Evolutionary conservation across 495 filamentous ascomycete species (phyloP).

Genomic region (Aspergillus bertholletiae): DNA sequence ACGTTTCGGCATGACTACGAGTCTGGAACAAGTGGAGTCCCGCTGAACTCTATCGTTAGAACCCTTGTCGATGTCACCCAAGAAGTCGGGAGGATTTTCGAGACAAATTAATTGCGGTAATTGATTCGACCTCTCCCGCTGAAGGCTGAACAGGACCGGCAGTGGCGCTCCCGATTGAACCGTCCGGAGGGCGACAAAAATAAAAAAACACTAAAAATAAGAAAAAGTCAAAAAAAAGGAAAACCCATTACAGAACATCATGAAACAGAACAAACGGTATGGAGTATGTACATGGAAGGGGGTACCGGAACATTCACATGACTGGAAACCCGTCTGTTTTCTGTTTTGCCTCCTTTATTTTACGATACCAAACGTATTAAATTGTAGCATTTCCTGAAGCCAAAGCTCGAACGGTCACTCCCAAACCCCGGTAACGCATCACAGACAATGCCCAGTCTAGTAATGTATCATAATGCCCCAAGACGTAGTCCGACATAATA

Average conservation of each 20-base stretch:
- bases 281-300: no score
- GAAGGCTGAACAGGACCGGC: background rate
- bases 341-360: no score
- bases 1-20: background rate
- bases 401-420: background rate
- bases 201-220: no score
- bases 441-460: background rate
- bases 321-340: no score
- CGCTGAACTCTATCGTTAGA: conserved; percentile 4
- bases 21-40: conserved; percentile 10
- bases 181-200: background rate
- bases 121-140: background rate
- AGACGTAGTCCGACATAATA: background rate
- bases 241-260: no score
- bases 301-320: no score
- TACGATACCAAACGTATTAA: background rate
- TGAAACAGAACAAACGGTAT: no score
- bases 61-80: background rate
- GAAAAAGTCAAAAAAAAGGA: no score
- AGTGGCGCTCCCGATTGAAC: background rate
- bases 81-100: background rate
- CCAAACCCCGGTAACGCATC: background rate
- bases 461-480: background rate
- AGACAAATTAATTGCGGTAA: background rate
- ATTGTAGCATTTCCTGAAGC: background rate